Percentiles rank a stretch among this genome's conserved stretches.
phyloP scores from a whole-genome alignment of 164 flowering plant genomes.

The Macadamia tetraphylla region DNA sequence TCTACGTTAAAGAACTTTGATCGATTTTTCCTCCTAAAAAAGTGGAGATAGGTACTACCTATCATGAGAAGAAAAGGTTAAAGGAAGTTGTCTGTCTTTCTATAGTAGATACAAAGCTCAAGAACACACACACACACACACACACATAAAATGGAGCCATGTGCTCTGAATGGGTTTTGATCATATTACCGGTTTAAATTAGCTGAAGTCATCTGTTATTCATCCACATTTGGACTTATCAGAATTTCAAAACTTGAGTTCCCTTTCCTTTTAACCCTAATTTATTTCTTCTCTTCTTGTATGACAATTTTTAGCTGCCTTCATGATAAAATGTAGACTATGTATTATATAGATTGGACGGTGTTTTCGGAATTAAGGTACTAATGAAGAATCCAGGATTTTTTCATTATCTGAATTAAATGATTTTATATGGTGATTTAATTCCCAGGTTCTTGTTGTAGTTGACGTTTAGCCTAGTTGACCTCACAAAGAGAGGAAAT shows the following conservation, averaged over 20 bases:
- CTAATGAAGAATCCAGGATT: neutral
- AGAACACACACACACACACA: too few species aligned
- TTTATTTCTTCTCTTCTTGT: neutral
- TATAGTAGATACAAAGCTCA: too few species aligned
- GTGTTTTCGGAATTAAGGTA: too few species aligned
- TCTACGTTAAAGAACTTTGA: neutral
- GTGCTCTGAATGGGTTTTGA: neutral
- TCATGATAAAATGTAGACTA: neutral
- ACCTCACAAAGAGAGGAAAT: neutral
- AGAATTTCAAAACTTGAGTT: neutral
- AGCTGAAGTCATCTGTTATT: neutral
- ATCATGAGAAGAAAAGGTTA: too few species aligned
- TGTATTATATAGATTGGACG: neutral
- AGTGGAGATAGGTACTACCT: too few species aligned
- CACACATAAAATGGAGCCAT: too few species aligned
- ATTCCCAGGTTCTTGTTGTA: neutral
- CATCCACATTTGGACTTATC: neutral
- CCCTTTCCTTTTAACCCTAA: neutral
- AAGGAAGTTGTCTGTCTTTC: too few species aligned
- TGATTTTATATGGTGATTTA: neutral
- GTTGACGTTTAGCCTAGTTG: neutral
- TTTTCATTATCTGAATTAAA: neutral
- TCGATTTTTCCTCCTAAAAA: neutral
- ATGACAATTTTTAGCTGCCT: neutral
- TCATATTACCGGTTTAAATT: neutral